Conservation (phyloP, 768 basidiomycete genomes). For the Lentinus brumalis region DNA sequence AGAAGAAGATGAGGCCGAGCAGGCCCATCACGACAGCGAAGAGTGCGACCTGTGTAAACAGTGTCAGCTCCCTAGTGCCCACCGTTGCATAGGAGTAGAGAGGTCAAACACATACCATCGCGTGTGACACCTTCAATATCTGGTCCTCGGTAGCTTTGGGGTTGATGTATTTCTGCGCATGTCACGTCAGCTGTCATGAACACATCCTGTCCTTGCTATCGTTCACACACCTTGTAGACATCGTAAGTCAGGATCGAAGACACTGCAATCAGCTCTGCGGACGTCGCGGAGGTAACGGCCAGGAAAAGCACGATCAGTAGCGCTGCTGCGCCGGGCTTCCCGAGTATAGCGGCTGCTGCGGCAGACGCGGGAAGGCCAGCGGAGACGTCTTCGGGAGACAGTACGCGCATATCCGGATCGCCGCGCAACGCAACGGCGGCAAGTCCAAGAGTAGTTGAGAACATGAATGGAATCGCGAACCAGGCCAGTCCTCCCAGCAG, state of each 20-base stretch:
- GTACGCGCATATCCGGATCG: conserved; percentile 53
- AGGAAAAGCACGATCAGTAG: conserved; percentile 83
- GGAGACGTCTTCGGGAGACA: conserved; percentile 67
- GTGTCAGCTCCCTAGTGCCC: neutral
- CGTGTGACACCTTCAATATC: conserved; percentile 68
- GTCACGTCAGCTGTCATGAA: neutral
- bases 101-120: conserved; percentile 44
- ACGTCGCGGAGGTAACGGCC: conserved; percentile 83
- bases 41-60: conserved; percentile 50
- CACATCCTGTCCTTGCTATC: neutral
- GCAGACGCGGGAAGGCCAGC: conserved; percentile 89
- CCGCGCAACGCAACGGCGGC: conserved; percentile 80
- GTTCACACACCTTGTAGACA: conserved; percentile 63
- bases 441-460: conserved; percentile 87
- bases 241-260: conserved; percentile 85
- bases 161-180: conserved; percentile 70
- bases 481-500: conserved; percentile 87
- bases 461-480: conserved; percentile 87
- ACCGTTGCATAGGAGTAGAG: neutral
- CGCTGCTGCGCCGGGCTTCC: conserved; percentile 75
- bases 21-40: conserved; percentile 81
- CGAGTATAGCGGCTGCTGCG: conserved; percentile 80
- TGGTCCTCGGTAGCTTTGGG: conserved; percentile 75
- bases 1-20: conserved; percentile 85
- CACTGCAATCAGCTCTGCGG: conserved; percentile 91